Base-by-base conservation (phyloP, 148 eudicot genomes). In the Dysphania ambrosioides region DNA sequence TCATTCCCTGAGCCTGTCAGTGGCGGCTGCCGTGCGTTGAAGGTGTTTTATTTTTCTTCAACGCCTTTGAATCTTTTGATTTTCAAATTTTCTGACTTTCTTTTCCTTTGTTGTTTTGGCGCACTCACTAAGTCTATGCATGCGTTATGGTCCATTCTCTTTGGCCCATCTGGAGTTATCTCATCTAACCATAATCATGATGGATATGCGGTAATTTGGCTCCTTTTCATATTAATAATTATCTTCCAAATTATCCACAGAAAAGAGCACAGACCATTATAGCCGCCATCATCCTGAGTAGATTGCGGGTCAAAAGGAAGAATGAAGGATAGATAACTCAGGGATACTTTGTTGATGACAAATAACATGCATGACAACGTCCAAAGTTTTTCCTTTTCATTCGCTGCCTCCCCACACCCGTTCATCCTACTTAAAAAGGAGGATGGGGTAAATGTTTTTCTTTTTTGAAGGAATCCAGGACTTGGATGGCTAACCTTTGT, bases 321-420 rank as follows among this genome's bases (percentile, higher is more conserved):
- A 56, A 64, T 49, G 12, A 30, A 49, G 73, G 80, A 78, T 72
- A 78, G n/a, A n/a, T n/a, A n/a, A n/a, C n/a, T n/a, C n/a, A n/a
- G n/a, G n/a, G n/a, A n/a, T n/a, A n/a, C n/a, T n/a, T n/a, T 41
- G 31, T 27, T 47, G 30, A 5, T 77, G 64, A 77, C 75, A 26
- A 19, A 23, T 49, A 68, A 40, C 34, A 47, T 66, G 18, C 49
- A 69, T 31, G 53, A 63, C 70, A 53, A 29, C 47, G 58, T 49
- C 24, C 29, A 42, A 68, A 73, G 51, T 31, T 38, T 40, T 8
- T 19, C 61, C 75, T 53, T 53, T 53, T 53, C 58, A 19, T 53
- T 53, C 26, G 24, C 24, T 53, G 58, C 24, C 8, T 19, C 58
- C 24, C 58, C 23, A n/a, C 58, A 53, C 24, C 24, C 24, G 6